Conservation (phyloP, 768 basidiomycete genomes). For the Exidia glandulosa region DNA sequence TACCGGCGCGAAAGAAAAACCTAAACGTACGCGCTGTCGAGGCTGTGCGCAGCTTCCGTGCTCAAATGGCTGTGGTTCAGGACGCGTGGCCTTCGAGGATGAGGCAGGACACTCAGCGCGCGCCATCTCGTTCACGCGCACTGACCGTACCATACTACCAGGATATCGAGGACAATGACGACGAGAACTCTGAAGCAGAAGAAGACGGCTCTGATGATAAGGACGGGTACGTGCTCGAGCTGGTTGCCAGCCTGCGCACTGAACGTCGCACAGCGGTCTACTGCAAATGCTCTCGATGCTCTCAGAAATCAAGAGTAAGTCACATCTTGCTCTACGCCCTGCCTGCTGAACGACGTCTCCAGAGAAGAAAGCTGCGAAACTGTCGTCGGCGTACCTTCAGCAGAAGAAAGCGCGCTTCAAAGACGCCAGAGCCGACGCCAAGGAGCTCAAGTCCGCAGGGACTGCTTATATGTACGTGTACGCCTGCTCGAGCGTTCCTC, state of each 20-base stretch:
- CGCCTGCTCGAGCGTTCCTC: neutral
- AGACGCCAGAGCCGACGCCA: neutral
- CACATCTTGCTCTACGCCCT: neutral
- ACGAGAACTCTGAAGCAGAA: no score
- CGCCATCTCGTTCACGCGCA: no score
- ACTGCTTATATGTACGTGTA: neutral
- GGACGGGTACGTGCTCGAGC: neutral
- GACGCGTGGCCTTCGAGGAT: no score
- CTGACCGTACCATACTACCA: no score
- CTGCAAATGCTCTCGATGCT: neutral
- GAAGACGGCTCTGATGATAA: neutral
- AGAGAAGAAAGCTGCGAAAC: neutral
- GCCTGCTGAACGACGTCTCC: no score
- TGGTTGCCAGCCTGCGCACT: neutral
- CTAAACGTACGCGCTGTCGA: no score
- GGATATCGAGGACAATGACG: no score
- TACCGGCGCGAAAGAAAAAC: no score
- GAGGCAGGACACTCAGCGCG: no score
- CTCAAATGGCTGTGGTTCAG: no score
- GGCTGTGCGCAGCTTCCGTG: no score
- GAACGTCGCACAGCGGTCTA: neutral
- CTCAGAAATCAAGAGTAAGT: neutral
- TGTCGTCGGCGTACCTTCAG: neutral
- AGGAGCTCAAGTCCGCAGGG: neutral
- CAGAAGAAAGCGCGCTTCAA: neutral